phyloP scores from a whole-genome alignment of 139 green algal genomes.

The Chlorella sp. region DNA sequence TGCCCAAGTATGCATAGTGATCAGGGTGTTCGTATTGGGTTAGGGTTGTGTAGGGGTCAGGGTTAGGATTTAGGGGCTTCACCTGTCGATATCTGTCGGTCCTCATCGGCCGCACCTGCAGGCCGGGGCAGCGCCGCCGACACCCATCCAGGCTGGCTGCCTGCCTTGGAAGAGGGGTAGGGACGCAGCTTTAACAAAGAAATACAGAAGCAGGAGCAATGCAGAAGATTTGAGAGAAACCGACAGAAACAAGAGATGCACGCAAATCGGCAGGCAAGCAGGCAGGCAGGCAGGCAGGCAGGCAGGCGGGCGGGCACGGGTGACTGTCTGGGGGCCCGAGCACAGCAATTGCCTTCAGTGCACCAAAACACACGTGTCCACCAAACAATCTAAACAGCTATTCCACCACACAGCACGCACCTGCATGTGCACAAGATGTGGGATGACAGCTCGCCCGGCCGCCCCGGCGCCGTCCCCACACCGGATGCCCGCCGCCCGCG shows the following conservation, averaged over 20 bases:
- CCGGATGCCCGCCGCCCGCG: slow-evolving; percentile 62
- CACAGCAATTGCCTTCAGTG: neutral
- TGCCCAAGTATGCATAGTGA: too few relatives aligned
- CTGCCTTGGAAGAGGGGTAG: slow-evolving; percentile 29
- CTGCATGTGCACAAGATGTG: slow-evolving; percentile 35
- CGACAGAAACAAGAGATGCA: too few relatives aligned
- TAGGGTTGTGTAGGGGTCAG: neutral
- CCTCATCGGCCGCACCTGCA: slow-evolving; percentile 66
- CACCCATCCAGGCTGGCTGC: slow-evolving; percentile 60
- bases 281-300: too few relatives aligned
- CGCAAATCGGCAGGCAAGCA: neutral
- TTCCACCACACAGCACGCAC: neutral
- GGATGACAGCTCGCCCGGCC: slow-evolving; percentile 50
- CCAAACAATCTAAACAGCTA: neutral
- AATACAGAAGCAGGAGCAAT: too few relatives aligned
- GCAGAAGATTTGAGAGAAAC: too few relatives aligned
- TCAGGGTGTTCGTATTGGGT: too few relatives aligned
- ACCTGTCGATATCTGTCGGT: slow-evolving; percentile 61
- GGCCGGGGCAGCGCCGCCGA: slow-evolving; percentile 56
- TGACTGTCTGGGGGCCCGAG: too few relatives aligned
- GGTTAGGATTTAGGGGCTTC: too few relatives aligned
- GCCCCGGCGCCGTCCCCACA: slow-evolving; percentile 71
- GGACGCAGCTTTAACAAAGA: too few relatives aligned
- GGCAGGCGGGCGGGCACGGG: too few relatives aligned
- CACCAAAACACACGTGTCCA: neutral